A percentile compares a stretch with the other conserved stretches of the same genome.
Evolutionary conservation across 176 grass and related monocot genomes (phyloP).

Genomic region (Cenchrus purpureus): DNA sequence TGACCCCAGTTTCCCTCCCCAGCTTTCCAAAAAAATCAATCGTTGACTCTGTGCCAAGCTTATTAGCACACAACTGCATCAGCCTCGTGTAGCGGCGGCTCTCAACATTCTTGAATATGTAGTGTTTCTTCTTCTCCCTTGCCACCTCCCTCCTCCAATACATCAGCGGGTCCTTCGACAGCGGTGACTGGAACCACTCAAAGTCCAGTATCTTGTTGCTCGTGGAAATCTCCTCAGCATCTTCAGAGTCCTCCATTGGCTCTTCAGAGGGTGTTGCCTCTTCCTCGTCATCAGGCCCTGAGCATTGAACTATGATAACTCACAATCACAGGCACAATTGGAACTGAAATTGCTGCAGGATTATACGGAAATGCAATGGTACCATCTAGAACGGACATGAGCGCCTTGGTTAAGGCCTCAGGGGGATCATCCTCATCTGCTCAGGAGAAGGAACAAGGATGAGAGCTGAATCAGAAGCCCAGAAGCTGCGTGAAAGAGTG

Average conservation of each 20-base stretch:
- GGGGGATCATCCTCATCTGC: conserved; percentile 29
- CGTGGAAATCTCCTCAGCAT: not conserved
- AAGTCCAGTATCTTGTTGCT: conserved; percentile 61
- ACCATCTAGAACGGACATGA: conserved; percentile 51
- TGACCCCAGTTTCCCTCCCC: conserved; percentile 70
- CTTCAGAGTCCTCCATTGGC: conserved; percentile 14
- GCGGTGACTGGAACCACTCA: conserved; percentile 47
- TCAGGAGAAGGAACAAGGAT: not conserved
- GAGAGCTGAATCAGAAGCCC: not conserved
- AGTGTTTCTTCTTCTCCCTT: conserved; percentile 78
- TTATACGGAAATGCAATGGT: not conserved
- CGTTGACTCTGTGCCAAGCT: conserved; percentile 60
- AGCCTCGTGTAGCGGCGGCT: conserved; percentile 65
- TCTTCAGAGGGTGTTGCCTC: not conserved
- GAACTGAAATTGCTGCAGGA: conserved; percentile 1
- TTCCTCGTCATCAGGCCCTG: conserved; percentile 40
- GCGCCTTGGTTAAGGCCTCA: conserved; percentile 39
- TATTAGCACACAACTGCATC: conserved; percentile 68
- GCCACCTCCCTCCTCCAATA: conserved; percentile 49
- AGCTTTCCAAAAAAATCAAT: conserved; percentile 65
- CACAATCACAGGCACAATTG: not conserved
- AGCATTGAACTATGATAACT: conserved; percentile 18
- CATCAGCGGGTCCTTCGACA: not conserved
- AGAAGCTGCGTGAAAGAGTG: not conserved
- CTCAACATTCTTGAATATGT: conserved; percentile 79